Conservation (phyloP, 2,329 filamentous ascomycete species). For the Neopestalotiopsis sp. region DNA sequence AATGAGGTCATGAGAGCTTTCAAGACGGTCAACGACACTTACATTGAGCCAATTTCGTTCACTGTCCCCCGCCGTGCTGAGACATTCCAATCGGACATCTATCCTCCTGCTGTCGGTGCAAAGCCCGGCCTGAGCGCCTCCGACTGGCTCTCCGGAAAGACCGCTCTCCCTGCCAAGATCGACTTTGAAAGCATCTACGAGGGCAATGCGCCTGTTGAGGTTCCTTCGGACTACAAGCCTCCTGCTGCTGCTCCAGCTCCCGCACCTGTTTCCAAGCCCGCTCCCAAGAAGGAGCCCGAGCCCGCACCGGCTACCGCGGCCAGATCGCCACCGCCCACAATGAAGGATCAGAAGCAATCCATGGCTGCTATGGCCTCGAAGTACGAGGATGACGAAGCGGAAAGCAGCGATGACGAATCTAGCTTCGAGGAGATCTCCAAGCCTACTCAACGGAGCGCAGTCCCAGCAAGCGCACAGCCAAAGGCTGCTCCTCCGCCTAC, state of each 20-base stretch:
- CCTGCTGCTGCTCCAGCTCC: slow-evolving; percentile 49
- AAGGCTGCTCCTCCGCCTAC: slow-evolving; percentile 33
- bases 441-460: slow-evolving; percentile 66
- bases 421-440: slow-evolving; percentile 88
- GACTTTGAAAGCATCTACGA: slow-evolving; percentile 93
- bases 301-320: slow-evolving; percentile 54
- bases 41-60: slow-evolving; percentile 97
- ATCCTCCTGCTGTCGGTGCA: slow-evolving; percentile 80
- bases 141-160: slow-evolving; percentile 90
- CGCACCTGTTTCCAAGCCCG: slow-evolving; percentile 51
- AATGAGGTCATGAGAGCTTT: slow-evolving; percentile 95
- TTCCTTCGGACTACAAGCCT: slow-evolving; percentile 72
- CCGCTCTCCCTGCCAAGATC: slow-evolving; percentile 85
- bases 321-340: slow-evolving; percentile 64
- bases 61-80: slow-evolving; percentile 93
- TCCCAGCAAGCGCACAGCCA: slow-evolving; percentile 33
- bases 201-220: slow-evolving; percentile 78
- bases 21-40: slow-evolving; percentile 94
- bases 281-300: slow-evolving; percentile 59
- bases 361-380: slow-evolving; percentile 86
- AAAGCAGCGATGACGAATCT: slow-evolving; percentile 69
- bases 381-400: slow-evolving; percentile 76
- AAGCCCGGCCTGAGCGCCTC: slow-evolving; percentile 80
- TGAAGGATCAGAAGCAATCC: slow-evolving; percentile 86
- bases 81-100: slow-evolving; percentile 97